Conservation (phyloP, 805 yeast genomes). For the Myxozyma sirexii region DNA sequence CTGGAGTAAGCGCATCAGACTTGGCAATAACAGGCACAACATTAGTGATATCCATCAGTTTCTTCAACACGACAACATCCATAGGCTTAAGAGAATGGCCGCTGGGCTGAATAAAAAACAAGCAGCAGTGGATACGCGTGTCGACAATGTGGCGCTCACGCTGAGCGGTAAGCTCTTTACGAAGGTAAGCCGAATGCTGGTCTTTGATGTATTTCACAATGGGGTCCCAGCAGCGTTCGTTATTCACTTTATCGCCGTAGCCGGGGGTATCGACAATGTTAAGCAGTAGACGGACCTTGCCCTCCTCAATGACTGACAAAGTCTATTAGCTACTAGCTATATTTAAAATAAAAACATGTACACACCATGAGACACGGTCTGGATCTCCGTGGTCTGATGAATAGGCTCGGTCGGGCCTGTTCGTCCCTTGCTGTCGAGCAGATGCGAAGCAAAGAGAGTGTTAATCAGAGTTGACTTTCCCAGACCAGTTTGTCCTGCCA, state of each 20-base stretch:
- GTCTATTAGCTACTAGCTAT: neutral
- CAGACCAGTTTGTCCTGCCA: slow-evolving; percentile 68
- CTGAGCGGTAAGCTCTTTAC: slow-evolving; percentile 82
- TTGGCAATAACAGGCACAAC: slow-evolving; percentile 96
- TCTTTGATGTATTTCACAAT: slow-evolving; percentile 85
- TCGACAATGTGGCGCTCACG: slow-evolving; percentile 75
- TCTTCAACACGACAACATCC: slow-evolving; percentile 80
- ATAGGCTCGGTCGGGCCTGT: slow-evolving; percentile 67
- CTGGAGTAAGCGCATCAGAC: slow-evolving; percentile 83
- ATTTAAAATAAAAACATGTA: neutral
- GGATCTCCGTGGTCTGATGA: slow-evolving; percentile 59
- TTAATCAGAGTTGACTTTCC: slow-evolving; percentile 93
- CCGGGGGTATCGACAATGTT: slow-evolving; percentile 97
- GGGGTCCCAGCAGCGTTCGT: slow-evolving; percentile 82
- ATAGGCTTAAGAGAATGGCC: slow-evolving; percentile 72
- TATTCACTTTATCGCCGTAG: slow-evolving; percentile 88
- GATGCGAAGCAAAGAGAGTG: slow-evolving; percentile 82
- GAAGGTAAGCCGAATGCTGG: slow-evolving; percentile 86
- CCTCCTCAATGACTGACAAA: slow-evolving; percentile 64
- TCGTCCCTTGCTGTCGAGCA: slow-evolving; percentile 76
- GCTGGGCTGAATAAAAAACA: slow-evolving; percentile 89
- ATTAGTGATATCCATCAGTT: slow-evolving; percentile 84
- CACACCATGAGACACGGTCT: slow-evolving; percentile 39
- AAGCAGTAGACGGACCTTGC: slow-evolving; percentile 80
- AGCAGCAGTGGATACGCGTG: slow-evolving; percentile 89